Percentiles rank a stretch among this genome's conserved stretches.
phyloP scores from a whole-genome alignment of 345 rosid species.

The Anacardium occidentale region DNA sequence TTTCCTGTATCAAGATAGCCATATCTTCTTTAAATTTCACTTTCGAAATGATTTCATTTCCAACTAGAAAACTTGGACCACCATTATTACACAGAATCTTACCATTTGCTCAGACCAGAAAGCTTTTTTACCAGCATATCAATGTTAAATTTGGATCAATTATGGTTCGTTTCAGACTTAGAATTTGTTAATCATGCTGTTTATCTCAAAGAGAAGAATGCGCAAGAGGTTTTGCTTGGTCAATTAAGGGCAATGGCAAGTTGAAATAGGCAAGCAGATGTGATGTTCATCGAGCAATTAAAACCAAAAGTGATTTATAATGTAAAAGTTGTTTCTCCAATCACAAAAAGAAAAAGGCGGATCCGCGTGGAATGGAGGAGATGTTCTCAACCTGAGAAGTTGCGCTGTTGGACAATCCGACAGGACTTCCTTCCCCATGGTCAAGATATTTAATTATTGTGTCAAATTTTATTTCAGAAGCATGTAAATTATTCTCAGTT shows the following conservation, averaged over 20 bases:
- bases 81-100: constrained; percentile 21
- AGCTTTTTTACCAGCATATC: too few species aligned
- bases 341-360: neutral
- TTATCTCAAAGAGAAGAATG: too few species aligned
- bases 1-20: constrained; percentile 5
- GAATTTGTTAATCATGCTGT: too few species aligned
- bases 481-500: too few species aligned
- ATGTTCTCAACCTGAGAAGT: constrained; percentile 15
- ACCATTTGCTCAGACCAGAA: constrained; percentile 22
- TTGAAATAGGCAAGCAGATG: constrained; percentile 33
- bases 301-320: constrained; percentile 2
- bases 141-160: too few species aligned
- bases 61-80: constrained; percentile 48
- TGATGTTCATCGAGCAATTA: constrained; percentile 27
- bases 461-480: too few species aligned
- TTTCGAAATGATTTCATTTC: constrained; percentile 38
- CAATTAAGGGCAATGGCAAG: constrained; percentile 3
- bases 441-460: too few species aligned
- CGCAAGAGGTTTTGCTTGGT: too few species aligned
- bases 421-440: neutral
- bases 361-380: neutral
- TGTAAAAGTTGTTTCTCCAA: neutral
- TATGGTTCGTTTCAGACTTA: too few species aligned
- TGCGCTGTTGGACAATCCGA: neutral
- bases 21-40: constrained; percentile 18